Base-by-base conservation (phyloP, 139 green algal species). In the Ettlia oleoabundans region DNA sequence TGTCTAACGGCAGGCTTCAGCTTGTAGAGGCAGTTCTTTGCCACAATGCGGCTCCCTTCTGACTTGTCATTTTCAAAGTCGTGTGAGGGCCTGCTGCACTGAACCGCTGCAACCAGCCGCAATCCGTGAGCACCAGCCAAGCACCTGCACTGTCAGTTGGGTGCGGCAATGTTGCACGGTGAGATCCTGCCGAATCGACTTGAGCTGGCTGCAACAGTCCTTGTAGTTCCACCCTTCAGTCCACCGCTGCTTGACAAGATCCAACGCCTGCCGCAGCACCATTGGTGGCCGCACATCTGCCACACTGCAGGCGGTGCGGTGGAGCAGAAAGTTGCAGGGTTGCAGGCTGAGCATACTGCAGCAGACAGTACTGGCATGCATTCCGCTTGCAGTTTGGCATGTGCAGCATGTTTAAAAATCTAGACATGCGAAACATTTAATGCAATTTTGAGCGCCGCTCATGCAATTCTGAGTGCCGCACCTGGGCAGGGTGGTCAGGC, bases 181-280 rank as follows among this genome's bases (percentile, higher is more conserved):
- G 4, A 95, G 76, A 78, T 96, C 93, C 86, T 94, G 90, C 24
- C 94, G 90, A 9, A 97, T 96, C 21, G 82, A 86, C 85, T 97
- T 97, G 32, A 97, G 90, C 90, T 97, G 94, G 47, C 91, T 87
- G 30, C 88, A 93, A 2, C 82, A 1, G 63, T 38, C 72, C 72
- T 79, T 79, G 72, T 81, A 81, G 38, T 81, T 58, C 21, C 75
- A 81, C 1, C 58, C 75, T 40, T 70, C 75, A 1, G 75, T 81
- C 75, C 75, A 81, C 58, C 75, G 58, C 8, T 63, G 65, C 85
- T 95, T 94, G 1, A 94, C 87, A 24, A 90, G 84, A 53, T 73
- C 51, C 33, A 94, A 80, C 18, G 91, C 82, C 40, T 89, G 40
- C 26, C 53, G 38, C 52, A 94, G 77, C 70, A 94, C 91, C 41